Evolutionary conservation across 805 yeast genomes (phyloP), one percentile per base, ranked within the genome.

Genomic region (Kodamaea leandrae): DNA sequence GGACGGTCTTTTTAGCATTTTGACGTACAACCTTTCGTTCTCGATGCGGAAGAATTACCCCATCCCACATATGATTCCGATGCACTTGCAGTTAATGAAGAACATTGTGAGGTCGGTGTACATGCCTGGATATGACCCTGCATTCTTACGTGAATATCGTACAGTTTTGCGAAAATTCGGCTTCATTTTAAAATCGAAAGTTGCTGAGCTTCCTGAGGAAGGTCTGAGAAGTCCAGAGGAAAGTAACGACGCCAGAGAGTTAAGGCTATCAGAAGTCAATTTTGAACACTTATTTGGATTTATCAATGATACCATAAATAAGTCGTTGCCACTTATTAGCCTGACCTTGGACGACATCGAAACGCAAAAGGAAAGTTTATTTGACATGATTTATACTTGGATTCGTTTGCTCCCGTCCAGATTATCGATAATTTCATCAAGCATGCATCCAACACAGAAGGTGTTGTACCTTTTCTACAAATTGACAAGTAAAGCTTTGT

Each of bases 1-100:
- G 21, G 70, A 68, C 44, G 74, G 74, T 1, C 49, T 68, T 41
- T 64, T 68, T 40, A 53, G 66, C 23, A 60, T 65, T 24, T 59
- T 68, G 43, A 50, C 55, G 13, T 58, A 60, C 49, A 53, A 61
- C 33, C 37, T 58, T 16, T 43, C 46, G 33, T 21, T 42, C 7
- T 20, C 45, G 24, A 13, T 50, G 43, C 27, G 53, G 15, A 41
- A 55, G 4, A 30, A 26, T 6, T 27, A 26, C 8, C 48, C 49
- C 10, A 24, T 39, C 1, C 52, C 50, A 5, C 45, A 47, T 0
- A 41, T 62, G 13, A 53, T 63, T 20, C 64, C 67, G 2, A 46
- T 58, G 7, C 72, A 66, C 45, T 52, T 63, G 25, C 52, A 52
- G 35, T 53, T 68, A 32, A 63, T 65, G 60, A 58, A 57, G 12